Evolutionary conservation across 1,284 basidiomycete genomes (phyloP).

Genomic region (Cutaneotrichosporon mucoides): DNA sequence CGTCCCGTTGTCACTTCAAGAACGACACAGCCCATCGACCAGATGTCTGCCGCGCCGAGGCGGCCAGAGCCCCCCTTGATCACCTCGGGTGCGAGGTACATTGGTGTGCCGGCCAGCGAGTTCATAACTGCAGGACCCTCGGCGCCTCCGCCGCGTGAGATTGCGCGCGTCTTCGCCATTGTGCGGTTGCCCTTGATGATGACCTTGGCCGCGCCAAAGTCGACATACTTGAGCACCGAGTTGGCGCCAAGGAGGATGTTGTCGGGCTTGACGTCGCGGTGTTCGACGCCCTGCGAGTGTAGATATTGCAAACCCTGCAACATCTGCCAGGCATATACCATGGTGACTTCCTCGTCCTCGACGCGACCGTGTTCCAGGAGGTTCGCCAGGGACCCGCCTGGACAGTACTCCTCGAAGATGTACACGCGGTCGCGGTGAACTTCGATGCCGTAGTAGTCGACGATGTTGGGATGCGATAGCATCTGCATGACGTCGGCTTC

Average conservation of each 20-base stretch:
- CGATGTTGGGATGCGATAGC: constrained; percentile 95
- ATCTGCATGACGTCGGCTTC: constrained; percentile 99
- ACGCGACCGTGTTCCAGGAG: constrained; percentile 91
- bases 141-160: constrained; percentile 45
- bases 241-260: constrained; percentile 89
- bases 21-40: constrained; percentile 90
- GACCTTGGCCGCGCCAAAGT: constrained; percentile 98
- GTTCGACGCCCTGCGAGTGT: constrained; percentile 91
- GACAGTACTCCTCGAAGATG: constrained; percentile 99
- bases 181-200: constrained; percentile 90
- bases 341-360: constrained; percentile 93
- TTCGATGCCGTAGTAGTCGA: constrained; percentile 99
- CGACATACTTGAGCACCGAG: constrained; percentile 92
- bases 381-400: constrained; percentile 87
- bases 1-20: constrained; percentile 90
- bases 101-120: constrained; percentile 93
- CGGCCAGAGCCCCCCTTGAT: constrained; percentile 75
- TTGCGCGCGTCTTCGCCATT: constrained; percentile 61
- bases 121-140: constrained; percentile 57
- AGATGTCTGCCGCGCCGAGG: constrained; percentile 97
- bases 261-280: constrained; percentile 98
- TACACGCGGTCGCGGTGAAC: constrained; percentile 97
- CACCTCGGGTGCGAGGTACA: constrained; percentile 99
- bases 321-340: constrained; percentile 97
- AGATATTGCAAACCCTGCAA: constrained; percentile 92